Percentiles rank a stretch among this genome's conserved stretches.
Conservation (phyloP, 2,329 filamentous ascomycete species). For the Stemphylium lycopersici region DNA sequence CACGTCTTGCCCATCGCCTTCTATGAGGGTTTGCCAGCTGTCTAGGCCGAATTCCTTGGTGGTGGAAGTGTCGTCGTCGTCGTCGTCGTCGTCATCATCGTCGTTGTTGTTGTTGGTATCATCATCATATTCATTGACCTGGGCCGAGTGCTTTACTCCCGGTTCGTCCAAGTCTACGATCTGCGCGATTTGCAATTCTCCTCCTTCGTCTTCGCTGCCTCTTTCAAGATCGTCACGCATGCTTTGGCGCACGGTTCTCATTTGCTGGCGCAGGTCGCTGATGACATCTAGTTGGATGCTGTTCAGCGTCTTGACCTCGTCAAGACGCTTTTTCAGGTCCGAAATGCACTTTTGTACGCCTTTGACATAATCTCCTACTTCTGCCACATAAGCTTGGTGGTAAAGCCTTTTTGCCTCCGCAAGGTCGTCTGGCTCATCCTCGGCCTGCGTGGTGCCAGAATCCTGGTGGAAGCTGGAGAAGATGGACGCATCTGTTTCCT, state of each 20-base stretch:
- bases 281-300: constrained; percentile 43
- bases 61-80: not conserved
- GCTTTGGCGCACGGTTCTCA: constrained; percentile 22
- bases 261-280: constrained; percentile 32
- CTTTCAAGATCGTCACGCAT: constrained; percentile 16
- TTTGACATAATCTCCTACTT: constrained; percentile 36
- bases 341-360: constrained; percentile 33
- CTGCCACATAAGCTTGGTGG: constrained; percentile 28
- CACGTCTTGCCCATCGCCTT: constrained; percentile 2
- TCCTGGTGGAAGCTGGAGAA: constrained; percentile 21
- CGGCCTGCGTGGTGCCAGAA: constrained; percentile 6
- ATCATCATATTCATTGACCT: not conserved
- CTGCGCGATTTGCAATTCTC: constrained; percentile 2
- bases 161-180: not conserved
- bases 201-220: not conserved
- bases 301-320: constrained; percentile 43
- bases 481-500: constrained; percentile 26
- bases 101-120: no score
- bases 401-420: constrained; percentile 8
- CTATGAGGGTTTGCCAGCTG: constrained; percentile 19
- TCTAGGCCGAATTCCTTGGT: constrained; percentile 17
- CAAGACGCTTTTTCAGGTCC: constrained; percentile 38
- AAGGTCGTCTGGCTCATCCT: constrained; percentile 4
- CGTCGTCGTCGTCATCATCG: not conserved
- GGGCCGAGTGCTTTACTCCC: not conserved